Percentiles rank a stretch among this genome's conserved stretches.
These are phyloP conservation scores for Penicillium lagena DNA, from an alignment of 495 filamentous ascomycete species.

Conservation along the genomic window DNA sequence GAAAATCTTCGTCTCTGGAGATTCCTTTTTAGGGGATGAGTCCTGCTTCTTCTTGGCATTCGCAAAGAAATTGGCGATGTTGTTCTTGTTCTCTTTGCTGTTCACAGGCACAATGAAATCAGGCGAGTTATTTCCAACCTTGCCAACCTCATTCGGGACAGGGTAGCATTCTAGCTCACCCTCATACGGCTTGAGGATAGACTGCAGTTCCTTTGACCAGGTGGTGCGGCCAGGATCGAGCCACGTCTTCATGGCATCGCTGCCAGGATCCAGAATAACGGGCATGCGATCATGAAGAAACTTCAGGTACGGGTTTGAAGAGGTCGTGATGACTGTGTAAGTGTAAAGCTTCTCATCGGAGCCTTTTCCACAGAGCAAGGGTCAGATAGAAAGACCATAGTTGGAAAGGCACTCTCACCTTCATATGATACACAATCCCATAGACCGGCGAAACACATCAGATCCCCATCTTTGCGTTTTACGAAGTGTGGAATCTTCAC, in stretches of 20 bases:
- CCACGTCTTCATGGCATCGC: constrained; percentile 68
- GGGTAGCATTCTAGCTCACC: constrained; percentile 81
- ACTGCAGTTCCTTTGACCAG: constrained; percentile 77
- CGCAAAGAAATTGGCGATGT: constrained; percentile 89
- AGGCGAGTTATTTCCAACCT: constrained; percentile 88
- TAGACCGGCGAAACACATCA: constrained; percentile 87
- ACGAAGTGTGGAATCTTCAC: constrained; percentile 79
- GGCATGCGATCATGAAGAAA: constrained; percentile 96
- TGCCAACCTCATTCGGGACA: constrained; percentile 84
- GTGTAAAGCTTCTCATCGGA: constrained; percentile 67
- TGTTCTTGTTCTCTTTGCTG: constrained; percentile 79
- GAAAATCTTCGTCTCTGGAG: constrained; percentile 10
- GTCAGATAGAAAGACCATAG: too few relatives aligned
- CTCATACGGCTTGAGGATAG: constrained; percentile 65
- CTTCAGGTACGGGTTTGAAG: constrained; percentile 67
- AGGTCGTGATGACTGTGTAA: constrained; percentile 89
- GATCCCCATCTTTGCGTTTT: constrained; percentile 68
- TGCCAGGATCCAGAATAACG: constrained; percentile 76
- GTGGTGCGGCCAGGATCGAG: constrained; percentile 62
- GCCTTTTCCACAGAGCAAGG: constrained; percentile 12
- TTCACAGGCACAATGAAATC: constrained; percentile 75
- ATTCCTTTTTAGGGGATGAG: constrained; percentile 7
- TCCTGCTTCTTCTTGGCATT: constrained; percentile 40
- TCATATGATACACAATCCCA: constrained; percentile 87
- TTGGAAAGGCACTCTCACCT: constrained; percentile 34